A percentile compares a stretch with the other conserved stretches of the same genome.
Evolutionary conservation across 345 rosid genomes (phyloP).

Genomic region (Xanthoceras sorbifolium): DNA sequence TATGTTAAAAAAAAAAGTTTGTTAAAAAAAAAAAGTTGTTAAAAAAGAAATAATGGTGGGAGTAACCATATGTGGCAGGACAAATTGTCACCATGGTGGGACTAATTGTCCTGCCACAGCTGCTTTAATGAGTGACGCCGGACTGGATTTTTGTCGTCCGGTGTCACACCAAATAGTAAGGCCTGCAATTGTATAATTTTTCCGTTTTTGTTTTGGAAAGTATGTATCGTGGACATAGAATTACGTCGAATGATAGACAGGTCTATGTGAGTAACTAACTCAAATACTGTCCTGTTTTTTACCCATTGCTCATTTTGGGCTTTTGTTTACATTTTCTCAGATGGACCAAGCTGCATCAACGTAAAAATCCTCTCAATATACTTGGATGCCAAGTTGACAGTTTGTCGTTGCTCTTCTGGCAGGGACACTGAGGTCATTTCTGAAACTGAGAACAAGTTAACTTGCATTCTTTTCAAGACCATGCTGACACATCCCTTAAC

Average conservation of each 20-base stretch:
- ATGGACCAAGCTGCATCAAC: constrained; percentile 39
- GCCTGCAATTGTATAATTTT: background rate
- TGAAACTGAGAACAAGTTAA: constrained; percentile 10
- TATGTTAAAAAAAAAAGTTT: too few relatives aligned
- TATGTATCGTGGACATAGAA: background rate
- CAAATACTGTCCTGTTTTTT: background rate
- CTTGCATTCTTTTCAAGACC: background rate
- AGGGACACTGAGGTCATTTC: constrained; percentile 54
- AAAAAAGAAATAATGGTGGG: too few relatives aligned
- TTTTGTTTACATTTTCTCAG: constrained; percentile 39
- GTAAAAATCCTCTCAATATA: constrained; percentile 64
- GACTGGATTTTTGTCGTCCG: too few relatives aligned
- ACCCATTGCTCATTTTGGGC: constrained; percentile 17
- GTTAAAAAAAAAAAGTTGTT: too few relatives aligned
- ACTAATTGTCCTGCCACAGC: too few relatives aligned
- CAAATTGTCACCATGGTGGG: too few relatives aligned
- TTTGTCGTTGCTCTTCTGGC: constrained; percentile 59
- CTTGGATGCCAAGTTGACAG: constrained; percentile 76
- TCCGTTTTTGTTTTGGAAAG: background rate
- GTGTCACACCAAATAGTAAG: too few relatives aligned
- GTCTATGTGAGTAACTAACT: constrained; percentile 11
- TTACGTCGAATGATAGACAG: background rate
- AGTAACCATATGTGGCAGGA: too few relatives aligned
- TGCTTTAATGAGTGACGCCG: too few relatives aligned
- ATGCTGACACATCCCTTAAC: background rate